A percentile compares a stretch with the other conserved stretches of the same genome.
Conservation (phyloP, 2,329 filamentous ascomycete species). For the Paecilomyces formosus region DNA sequence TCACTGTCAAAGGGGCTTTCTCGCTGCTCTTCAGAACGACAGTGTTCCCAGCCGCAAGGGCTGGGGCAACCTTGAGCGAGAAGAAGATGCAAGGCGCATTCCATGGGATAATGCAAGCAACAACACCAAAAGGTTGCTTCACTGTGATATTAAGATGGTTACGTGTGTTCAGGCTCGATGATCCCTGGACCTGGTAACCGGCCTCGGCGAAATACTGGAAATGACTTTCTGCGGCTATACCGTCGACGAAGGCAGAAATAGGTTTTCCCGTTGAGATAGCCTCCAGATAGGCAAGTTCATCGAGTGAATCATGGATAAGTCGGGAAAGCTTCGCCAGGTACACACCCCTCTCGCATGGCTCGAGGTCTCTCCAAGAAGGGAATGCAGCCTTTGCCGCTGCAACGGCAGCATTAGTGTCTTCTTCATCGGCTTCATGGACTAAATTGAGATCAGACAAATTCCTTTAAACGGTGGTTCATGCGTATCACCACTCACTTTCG, state of each 20-base stretch:
- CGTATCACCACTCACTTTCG: slow-evolving; percentile 5
- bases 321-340: slow-evolving; percentile 26
- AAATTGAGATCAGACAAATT: not conserved
- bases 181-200: slow-evolving; percentile 22
- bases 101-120: slow-evolving; percentile 53
- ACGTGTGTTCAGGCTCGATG: slow-evolving; percentile 22
- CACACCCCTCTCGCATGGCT: slow-evolving; percentile 20
- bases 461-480: not conserved
- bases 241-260: slow-evolving; percentile 20
- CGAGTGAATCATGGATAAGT: slow-evolving; percentile 19
- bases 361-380: slow-evolving; percentile 30
- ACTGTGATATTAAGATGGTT: slow-evolving; percentile 19
- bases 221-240: slow-evolving; percentile 7
- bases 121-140: slow-evolving; percentile 51
- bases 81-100: slow-evolving; percentile 45
- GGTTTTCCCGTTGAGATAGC: slow-evolving; percentile 29
- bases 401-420: slow-evolving; percentile 30
- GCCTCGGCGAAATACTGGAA: slow-evolving; percentile 22
- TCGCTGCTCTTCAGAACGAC: slow-evolving; percentile 58
- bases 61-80: slow-evolving; percentile 50
- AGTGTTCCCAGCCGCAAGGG: slow-evolving; percentile 53
- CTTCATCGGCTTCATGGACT: slow-evolving; percentile 24
- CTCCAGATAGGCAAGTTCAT: slow-evolving; percentile 27
- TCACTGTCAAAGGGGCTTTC: slow-evolving; percentile 53
- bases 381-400: slow-evolving; percentile 30